These are phyloP conservation scores for Medicago lupulina DNA, from an alignment of 306 rosid species.

Conservation along the genomic window DNA sequence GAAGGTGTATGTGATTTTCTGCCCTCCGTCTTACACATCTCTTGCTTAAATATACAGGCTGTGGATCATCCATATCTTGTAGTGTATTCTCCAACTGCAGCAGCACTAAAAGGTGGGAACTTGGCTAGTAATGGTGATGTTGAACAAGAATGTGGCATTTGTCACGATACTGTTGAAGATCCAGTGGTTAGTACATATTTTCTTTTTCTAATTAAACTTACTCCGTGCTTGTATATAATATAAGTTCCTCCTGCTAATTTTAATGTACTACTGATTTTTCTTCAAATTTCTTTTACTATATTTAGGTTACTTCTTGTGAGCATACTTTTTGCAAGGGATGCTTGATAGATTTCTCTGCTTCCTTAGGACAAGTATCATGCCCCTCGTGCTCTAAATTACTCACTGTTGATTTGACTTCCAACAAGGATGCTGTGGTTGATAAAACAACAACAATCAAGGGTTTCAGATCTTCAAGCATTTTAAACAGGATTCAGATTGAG, in stretches of 20 bases:
- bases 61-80: constrained; percentile 94
- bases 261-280: constrained; percentile 4
- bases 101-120: constrained; percentile 53
- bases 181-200: constrained; percentile 62
- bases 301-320: constrained; percentile 85
- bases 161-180: constrained; percentile 80
- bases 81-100: constrained; percentile 75
- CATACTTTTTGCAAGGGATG: constrained; percentile 87
- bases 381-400: constrained; percentile 85
- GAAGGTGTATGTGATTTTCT: constrained; percentile 14
- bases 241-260: not conserved
- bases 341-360: constrained; percentile 66
- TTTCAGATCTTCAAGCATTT: constrained; percentile 81
- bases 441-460: constrained; percentile 79
- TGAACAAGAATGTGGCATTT: constrained; percentile 73
- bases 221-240: not conserved
- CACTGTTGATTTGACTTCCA: constrained; percentile 74
- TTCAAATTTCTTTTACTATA: constrained; percentile 1
- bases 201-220: not conserved
- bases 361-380: constrained; percentile 71
- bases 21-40: not conserved
- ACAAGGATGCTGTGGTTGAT: constrained; percentile 49
- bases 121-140: constrained; percentile 39
- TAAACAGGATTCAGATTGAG: constrained; percentile 78
- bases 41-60: constrained; percentile 56